Conservation (phyloP, 192 early-diverging fungal genomes). For the Backusella westeae region DNA sequence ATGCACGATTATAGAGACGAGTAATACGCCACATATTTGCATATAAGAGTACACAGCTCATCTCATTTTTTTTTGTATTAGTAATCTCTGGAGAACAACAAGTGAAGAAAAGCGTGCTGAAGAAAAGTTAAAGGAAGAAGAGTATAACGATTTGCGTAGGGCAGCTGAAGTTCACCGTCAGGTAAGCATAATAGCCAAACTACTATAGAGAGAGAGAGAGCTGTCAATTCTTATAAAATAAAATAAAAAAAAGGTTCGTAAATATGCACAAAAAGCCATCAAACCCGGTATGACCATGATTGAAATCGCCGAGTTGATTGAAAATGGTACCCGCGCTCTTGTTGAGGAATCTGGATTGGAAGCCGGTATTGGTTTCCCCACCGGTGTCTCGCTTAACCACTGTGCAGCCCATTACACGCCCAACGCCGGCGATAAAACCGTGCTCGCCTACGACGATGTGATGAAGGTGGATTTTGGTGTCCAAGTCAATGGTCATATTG, state of each 20-base stretch:
- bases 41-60: background rate
- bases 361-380: constrained; percentile 93
- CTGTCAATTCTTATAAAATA: background rate
- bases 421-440: constrained; percentile 93
- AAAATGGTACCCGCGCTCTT: constrained; percentile 89
- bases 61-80: constrained; percentile 20
- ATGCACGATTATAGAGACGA: constrained; percentile 84
- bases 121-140: constrained; percentile 70
- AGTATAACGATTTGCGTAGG: constrained; percentile 79
- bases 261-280: constrained; percentile 75
- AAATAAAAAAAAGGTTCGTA: constrained; percentile 55
- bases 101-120: constrained; percentile 88
- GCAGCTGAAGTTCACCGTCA: constrained; percentile 95
- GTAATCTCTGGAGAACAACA: constrained; percentile 85
- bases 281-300: constrained; percentile 96
- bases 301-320: constrained; percentile 89
- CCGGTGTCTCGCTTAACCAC: constrained; percentile 90
- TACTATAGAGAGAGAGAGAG: background rate
- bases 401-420: constrained; percentile 98
- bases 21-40: constrained; percentile 24
- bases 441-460: constrained; percentile 86
- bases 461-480: constrained; percentile 97
- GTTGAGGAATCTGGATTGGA: constrained; percentile 86
- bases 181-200: constrained; percentile 9
- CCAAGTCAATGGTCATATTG: constrained; percentile 91